These are phyloP conservation scores for Bretschneidera sinensis DNA, from an alignment of 345 rosid genomes.

Conservation along the genomic window DNA sequence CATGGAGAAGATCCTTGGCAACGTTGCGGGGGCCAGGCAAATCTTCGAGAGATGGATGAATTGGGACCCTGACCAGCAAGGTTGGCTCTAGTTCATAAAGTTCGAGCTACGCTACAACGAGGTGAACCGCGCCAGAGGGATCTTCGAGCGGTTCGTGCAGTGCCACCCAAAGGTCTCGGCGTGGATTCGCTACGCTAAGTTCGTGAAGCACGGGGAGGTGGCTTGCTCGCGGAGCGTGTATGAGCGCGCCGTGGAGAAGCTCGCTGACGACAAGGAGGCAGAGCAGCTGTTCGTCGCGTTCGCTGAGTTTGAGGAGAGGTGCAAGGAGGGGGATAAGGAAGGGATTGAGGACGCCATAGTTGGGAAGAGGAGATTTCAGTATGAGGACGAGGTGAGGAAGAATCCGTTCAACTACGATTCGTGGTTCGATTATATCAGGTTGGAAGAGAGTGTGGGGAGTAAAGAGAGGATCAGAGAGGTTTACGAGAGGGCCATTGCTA, in stretches of 20 bases:
- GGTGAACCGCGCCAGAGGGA: conserved; percentile 52
- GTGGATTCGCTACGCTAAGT: conserved; percentile 70
- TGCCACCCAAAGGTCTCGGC: conserved; percentile 72
- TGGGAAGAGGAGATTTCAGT: conserved; percentile 87
- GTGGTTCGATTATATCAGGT: conserved; percentile 78
- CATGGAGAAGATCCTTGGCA: conserved; percentile 87
- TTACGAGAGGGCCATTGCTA: conserved; percentile 82
- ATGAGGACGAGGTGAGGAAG: conserved; percentile 86
- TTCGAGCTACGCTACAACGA: conserved; percentile 79
- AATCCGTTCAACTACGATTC: conserved; percentile 71
- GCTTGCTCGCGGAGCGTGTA: conserved; percentile 57
- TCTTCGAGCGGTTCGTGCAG: conserved; percentile 64
- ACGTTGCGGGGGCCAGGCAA: conserved; percentile 74
- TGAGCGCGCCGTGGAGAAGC: conserved; percentile 71
- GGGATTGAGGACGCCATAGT: conserved; percentile 92
- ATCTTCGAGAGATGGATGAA: conserved; percentile 85
- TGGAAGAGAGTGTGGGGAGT: conserved; percentile 72
- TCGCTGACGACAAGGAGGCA: conserved; percentile 82
- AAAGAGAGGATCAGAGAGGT: conserved; percentile 67
- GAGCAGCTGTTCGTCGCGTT: conserved; percentile 75
- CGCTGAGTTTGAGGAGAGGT: conserved; percentile 84
- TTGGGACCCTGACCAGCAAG: conserved; percentile 83
- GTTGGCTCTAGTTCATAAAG: conserved; percentile 72
- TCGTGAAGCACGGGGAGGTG: conserved; percentile 79
- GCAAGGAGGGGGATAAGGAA: conserved; percentile 85